These are phyloP conservation scores for Houttuynia cordata DNA, from an alignment of 164 flowering plant species.

Conservation along the genomic window DNA sequence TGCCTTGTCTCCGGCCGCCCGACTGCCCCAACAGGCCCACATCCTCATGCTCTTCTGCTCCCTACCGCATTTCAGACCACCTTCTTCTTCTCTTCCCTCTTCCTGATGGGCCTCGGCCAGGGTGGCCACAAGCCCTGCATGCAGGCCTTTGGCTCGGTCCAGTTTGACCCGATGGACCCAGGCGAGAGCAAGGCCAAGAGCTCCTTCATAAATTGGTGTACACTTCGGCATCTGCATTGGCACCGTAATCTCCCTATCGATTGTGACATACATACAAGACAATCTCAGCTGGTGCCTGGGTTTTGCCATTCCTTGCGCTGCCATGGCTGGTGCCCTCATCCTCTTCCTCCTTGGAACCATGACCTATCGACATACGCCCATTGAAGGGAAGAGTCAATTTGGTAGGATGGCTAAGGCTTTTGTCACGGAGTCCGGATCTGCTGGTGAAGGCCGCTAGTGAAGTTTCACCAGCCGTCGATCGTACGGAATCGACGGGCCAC, in stretches of 20 bases:
- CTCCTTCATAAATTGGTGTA: slow-evolving; percentile 3
- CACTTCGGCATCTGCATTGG: neutral
- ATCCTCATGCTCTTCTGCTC: neutral
- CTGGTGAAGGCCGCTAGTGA: no score
- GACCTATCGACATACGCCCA: slow-evolving; percentile 1
- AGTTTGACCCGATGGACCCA: slow-evolving; percentile 31
- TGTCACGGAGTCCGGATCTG: no score
- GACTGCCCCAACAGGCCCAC: slow-evolving; percentile 7
- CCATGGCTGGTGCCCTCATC: neutral
- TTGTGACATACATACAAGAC: slow-evolving; percentile 4
- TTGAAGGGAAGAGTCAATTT: neutral
- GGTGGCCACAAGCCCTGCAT: slow-evolving; percentile 41
- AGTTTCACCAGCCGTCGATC: no score
- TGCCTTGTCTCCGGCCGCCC: slow-evolving; percentile 14
- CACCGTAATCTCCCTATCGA: neutral
- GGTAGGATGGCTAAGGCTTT: no score
- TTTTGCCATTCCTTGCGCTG: neutral
- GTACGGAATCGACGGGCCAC: no score
- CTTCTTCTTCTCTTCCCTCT: slow-evolving; percentile 15
- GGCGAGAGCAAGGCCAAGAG: slow-evolving; percentile 26
- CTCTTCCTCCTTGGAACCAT: slow-evolving; percentile 2
- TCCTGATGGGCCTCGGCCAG: slow-evolving; percentile 32
- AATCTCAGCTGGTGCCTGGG: slow-evolving; percentile 4
- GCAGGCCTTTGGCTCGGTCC: slow-evolving; percentile 42
- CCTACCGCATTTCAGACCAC: neutral